Evolutionary conservation across 148 eudicot genomes (phyloP).

Genomic region (Bassia scoparia): DNA sequence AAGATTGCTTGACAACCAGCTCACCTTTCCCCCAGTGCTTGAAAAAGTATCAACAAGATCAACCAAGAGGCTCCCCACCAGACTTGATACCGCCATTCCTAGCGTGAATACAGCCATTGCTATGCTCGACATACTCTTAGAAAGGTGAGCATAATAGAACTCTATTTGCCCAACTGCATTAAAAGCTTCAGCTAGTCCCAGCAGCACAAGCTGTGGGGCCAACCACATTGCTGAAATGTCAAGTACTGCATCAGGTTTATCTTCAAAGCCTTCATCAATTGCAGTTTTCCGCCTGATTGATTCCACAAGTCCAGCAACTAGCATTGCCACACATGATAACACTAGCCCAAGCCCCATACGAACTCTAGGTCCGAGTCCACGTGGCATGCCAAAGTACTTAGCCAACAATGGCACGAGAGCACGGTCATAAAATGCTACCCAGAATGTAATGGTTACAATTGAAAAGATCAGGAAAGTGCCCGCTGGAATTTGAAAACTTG

Average conservation of each 20-base stretch:
- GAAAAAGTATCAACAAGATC: conserved; percentile 16
- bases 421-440: conserved; percentile 39
- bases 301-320: conserved; percentile 31
- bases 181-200: conserved; percentile 43
- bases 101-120: conserved; percentile 42
- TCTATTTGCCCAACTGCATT: conserved; percentile 40
- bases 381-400: conserved; percentile 29
- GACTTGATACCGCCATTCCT: conserved; percentile 38
- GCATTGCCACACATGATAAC: conserved; percentile 23
- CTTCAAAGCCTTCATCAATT: conserved; percentile 21
- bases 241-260: conserved; percentile 22
- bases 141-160: conserved; percentile 45
- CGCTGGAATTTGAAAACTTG: conserved; percentile 31
- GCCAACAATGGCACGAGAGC: conserved; percentile 23
- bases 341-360: conserved; percentile 23
- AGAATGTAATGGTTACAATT: conserved; percentile 25
- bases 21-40: conserved; percentile 13
- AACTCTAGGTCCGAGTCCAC: conserved; percentile 19
- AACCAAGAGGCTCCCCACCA: conserved; percentile 20
- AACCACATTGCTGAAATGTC: conserved; percentile 51
- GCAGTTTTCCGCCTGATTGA: conserved; percentile 15
- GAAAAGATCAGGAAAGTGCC: conserved; percentile 27
- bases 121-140: conserved; percentile 57
- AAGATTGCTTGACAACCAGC: conserved; percentile 26
- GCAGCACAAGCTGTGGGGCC: conserved; percentile 35